Evolutionary conservation across 768 basidiomycete genomes (phyloP), one percentile per base, ranked within the genome.

Genomic region (Lactarius psammicola): DNA sequence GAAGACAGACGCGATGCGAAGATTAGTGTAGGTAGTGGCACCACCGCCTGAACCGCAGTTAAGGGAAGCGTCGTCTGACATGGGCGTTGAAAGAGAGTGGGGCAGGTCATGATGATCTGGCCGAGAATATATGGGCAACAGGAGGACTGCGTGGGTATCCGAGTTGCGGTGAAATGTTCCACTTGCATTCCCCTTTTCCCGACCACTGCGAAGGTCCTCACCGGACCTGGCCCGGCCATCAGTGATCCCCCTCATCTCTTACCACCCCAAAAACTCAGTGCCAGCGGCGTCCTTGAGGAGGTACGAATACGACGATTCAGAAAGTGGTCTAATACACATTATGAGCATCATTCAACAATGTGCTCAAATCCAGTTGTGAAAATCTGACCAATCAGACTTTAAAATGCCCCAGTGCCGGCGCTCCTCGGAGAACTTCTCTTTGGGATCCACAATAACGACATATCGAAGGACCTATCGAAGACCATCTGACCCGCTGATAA

Each of bases 1-100:
- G 76, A 94, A 94, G 68, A 93, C 75, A 26, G 90, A 84, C 0
- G 82, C 91, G 56, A 93, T 80, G 4, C 92, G 84, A 54, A 94
- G 77, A 36, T 78, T 74, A 5, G 81, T 74, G 66, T 80, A 77
- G 2, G 79, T 75, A 68, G 84, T 75, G 23, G 79, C 78, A n/a
- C 84, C 84, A 34, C 84, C 82, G 20, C 83, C 83, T 8, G 75
- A 71, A 54, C 82, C 81, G 74, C 88, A 90, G 61, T 74, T 70
- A 26, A 54, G 59, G 11, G 60, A 18, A 44, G 42, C 54, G 23
- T 9, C 54, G 23, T 9, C n/a, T n/a, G 65, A 40, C 23, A 59
- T 33, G 33, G 8, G 17, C 26, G 56, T 51, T 11, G 13, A 31
- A 17, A n/a, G 10, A 1, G 42, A 38, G 11, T 51, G 13, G 55